A percentile compares a stretch with the other conserved stretches of the same genome.
phyloP scores from a whole-genome alignment of 805 yeast genomes.

The Metschnikowia lochheadii region DNA sequence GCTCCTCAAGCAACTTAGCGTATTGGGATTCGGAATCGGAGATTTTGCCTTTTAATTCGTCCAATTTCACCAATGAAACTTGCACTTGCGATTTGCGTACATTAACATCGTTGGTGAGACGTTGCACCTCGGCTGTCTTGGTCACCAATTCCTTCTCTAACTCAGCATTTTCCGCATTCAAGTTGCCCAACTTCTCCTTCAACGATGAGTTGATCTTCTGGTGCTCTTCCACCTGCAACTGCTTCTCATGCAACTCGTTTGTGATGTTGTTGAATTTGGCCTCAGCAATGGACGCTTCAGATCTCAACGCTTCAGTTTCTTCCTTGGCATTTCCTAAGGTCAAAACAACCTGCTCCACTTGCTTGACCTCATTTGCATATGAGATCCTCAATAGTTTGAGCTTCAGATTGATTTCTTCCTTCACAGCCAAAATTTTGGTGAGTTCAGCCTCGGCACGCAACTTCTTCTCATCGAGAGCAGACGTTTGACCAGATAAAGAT shows the following conservation, averaged over 20 bases:
- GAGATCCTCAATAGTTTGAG: constrained; percentile 60
- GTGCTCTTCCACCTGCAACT: constrained; percentile 57
- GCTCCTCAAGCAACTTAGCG: constrained; percentile 11
- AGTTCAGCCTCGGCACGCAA: constrained; percentile 74
- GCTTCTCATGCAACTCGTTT: constrained; percentile 56
- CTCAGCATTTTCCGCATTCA: constrained; percentile 64
- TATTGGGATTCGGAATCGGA: constrained; percentile 24
- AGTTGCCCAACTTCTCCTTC: constrained; percentile 62
- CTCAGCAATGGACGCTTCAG: constrained; percentile 72
- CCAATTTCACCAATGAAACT: constrained; percentile 49
- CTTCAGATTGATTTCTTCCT: constrained; percentile 70
- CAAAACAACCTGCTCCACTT: constrained; percentile 68
- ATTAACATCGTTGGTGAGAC: constrained; percentile 57
- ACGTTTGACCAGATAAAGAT: constrained; percentile 72
- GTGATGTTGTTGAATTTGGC: constrained; percentile 73
- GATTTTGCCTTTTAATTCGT: constrained; percentile 32
- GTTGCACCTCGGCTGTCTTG: constrained; percentile 51
- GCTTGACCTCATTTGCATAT: constrained; percentile 75
- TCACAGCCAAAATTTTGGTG: constrained; percentile 58
- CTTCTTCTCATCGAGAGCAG: constrained; percentile 65
- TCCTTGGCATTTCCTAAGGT: constrained; percentile 53
- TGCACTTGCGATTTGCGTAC: constrained; percentile 70
- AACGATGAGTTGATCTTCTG: constrained; percentile 62
- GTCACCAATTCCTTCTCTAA: constrained; percentile 53
- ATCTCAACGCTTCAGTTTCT: constrained; percentile 66